Conservation (phyloP, 139 green algal genomes). For the Zygnema cylindricum region DNA sequence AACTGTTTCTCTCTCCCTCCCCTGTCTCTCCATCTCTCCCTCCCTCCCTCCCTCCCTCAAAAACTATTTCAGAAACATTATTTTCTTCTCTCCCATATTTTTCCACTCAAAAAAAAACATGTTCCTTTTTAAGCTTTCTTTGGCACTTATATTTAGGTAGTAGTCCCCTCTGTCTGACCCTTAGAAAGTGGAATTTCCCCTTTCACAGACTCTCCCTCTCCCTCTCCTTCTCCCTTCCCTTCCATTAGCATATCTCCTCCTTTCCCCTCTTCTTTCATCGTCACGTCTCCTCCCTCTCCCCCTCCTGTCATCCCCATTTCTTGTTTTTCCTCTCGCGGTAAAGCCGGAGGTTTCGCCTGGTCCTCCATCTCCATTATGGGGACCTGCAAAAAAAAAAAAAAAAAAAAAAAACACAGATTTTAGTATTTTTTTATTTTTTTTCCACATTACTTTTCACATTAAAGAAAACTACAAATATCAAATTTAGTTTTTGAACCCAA, state of each 20-base stretch:
- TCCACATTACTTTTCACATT: no score
- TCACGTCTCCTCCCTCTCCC: neutral
- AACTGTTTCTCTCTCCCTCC: no score
- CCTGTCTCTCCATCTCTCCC: no score
- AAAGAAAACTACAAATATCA: neutral
- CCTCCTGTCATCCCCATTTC: neutral
- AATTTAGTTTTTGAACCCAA: no score
- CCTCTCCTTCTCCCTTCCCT: neutral
- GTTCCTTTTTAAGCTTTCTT: no score
- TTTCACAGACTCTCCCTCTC: neutral
- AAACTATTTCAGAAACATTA: neutral
- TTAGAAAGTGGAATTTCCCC: neutral
- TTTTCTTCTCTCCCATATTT: neutral
- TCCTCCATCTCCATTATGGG: neutral
- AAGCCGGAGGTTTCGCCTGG: neutral
- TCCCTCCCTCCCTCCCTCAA: no score
- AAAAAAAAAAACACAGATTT: neutral
- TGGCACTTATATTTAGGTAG: no score
- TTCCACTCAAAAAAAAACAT: no score
- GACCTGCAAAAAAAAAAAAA: neutral
- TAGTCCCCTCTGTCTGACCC: no score
- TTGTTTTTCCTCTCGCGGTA: neutral
- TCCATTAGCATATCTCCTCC: no score
- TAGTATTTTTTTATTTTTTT: neutral
- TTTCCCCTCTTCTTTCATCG: neutral